Base-by-base conservation (phyloP, 1,284 basidiomycete genomes). In the Cryptococcus jaspeensis region DNA sequence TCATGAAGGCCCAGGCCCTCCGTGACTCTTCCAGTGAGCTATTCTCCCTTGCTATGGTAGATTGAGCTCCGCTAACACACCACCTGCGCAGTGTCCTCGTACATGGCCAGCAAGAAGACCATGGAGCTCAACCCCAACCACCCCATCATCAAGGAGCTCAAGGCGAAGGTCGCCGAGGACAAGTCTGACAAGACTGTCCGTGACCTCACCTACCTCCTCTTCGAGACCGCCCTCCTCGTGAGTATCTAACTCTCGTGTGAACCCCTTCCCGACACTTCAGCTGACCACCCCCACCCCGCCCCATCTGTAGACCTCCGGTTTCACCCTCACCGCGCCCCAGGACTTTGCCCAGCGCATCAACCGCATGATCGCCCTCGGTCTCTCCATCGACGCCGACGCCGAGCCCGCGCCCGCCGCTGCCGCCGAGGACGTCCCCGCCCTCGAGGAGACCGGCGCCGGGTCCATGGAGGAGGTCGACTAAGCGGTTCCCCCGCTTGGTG, bases 1-100 rank as follows among this genome's bases (percentile, higher is more conserved):
- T 99, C 84, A 99, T 99, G 96, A 97, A 97, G 82, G 94, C 95
- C 16, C 96, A 99, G 81, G 95, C 95, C 47, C 88, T 98, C 59
- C 91, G 95, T 70, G 95, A 99, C 79, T 93, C 94, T 23, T 94
- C 91, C 61, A 97, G 52, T 61, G 42, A 55, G 51, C 57, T 11
- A 37, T 40, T 3, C n/a, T n/a, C n/a, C n/a, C n/a, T n/a, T n/a
- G n/a, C n/a, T n/a, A n/a, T n/a, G n/a, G n/a, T n/a, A n/a, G n/a
- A n/a, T n/a, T n/a, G n/a, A n/a, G n/a, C n/a, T n/a, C n/a, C 35
- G 48, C 51, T 48, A 36, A 50, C 45, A 47, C 38, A 9, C 9
- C 9, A 4, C 9, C 25, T 23, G 28, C 8, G n/a, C 91, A 96
- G 80, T 99, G 95, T 97, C 93, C 35, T 94, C 92, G 47, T 98